Percentiles rank a stretch among this genome's conserved stretches.
Conservation (phyloP, 129 eudicot genomes). For the Calendula officinalis region DNA sequence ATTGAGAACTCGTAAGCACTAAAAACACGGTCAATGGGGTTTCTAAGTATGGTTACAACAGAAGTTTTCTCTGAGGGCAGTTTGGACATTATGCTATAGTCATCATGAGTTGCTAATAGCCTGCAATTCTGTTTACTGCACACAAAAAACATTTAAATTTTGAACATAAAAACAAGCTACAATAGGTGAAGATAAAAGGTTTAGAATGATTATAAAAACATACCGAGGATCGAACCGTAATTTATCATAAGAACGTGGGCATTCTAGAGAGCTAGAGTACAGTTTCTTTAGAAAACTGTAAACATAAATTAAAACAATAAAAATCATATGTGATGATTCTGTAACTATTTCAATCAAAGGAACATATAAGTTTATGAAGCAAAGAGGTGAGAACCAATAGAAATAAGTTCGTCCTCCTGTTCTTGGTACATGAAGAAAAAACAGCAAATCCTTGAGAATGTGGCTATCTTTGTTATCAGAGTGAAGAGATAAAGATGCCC, state of each 20-base stretch:
- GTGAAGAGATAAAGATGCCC: slow-evolving; percentile 68
- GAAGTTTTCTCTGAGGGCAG: slow-evolving; percentile 79
- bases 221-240: slow-evolving; percentile 84
- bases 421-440: slow-evolving; percentile 88
- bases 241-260: slow-evolving; percentile 96
- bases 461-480: slow-evolving; percentile 52
- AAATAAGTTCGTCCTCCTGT: slow-evolving; percentile 91
- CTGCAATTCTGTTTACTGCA: slow-evolving; percentile 79
- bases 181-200: background rate
- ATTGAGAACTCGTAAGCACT: slow-evolving; percentile 90
- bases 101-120: slow-evolving; percentile 86
- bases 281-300: slow-evolving; percentile 83
- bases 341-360: background rate
- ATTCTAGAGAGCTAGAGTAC: slow-evolving; percentile 61
- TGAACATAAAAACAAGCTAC: background rate
- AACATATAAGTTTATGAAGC: background rate
- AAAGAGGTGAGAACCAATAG: slow-evolving; percentile 48
- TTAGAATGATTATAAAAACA: background rate
- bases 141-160: background rate
- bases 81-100: slow-evolving; percentile 85
- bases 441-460: slow-evolving; percentile 57
- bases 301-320: background rate
- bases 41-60: slow-evolving; percentile 79
- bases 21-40: slow-evolving; percentile 92
- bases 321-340: background rate